Evolutionary conservation across 345 rosid species (phyloP).

Genomic region (Excoecaria cochinchinensis): DNA sequence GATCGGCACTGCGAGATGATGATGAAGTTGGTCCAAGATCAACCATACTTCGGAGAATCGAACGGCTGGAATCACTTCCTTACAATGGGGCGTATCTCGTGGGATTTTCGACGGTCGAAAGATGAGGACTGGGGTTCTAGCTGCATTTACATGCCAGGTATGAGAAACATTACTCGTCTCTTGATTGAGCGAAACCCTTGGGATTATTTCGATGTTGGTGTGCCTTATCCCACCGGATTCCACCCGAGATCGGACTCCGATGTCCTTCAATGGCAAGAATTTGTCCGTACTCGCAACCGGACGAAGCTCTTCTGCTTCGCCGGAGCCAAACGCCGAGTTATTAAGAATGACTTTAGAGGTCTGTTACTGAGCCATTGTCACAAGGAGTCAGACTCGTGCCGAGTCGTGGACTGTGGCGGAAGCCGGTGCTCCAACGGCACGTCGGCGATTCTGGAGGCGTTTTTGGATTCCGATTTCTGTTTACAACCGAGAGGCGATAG

Average conservation of each 20-base stretch:
- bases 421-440: slow-evolving; percentile 71
- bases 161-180: slow-evolving; percentile 93
- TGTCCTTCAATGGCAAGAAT: slow-evolving; percentile 71
- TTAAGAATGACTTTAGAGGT: slow-evolving; percentile 77
- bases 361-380: slow-evolving; percentile 61
- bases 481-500: slow-evolving; percentile 96
- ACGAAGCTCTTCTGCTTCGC: slow-evolving; percentile 79
- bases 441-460: slow-evolving; percentile 67
- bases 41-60: slow-evolving; percentile 60
- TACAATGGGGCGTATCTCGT: slow-evolving; percentile 92
- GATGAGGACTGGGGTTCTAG: slow-evolving; percentile 89
- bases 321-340: slow-evolving; percentile 64
- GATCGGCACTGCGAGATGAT: slow-evolving; percentile 70
- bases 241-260: slow-evolving; percentile 83
- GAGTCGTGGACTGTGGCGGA: slow-evolving; percentile 59
- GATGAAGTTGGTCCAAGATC: slow-evolving; percentile 64
- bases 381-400: slow-evolving; percentile 50
- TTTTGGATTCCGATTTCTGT: slow-evolving; percentile 77
- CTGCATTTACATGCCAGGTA: slow-evolving; percentile 70
- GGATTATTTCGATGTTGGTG: slow-evolving; percentile 94
- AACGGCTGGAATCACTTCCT: slow-evolving; percentile 94
- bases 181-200: slow-evolving; percentile 94
- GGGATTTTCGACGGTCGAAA: slow-evolving; percentile 89
- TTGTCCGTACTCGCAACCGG: slow-evolving; percentile 56
- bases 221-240: slow-evolving; percentile 98